Evolutionary conservation across 129 eudicot species (phyloP), one percentile per base, ranked within the genome.

Genomic region (carrot (Daucus carota)): DNA sequence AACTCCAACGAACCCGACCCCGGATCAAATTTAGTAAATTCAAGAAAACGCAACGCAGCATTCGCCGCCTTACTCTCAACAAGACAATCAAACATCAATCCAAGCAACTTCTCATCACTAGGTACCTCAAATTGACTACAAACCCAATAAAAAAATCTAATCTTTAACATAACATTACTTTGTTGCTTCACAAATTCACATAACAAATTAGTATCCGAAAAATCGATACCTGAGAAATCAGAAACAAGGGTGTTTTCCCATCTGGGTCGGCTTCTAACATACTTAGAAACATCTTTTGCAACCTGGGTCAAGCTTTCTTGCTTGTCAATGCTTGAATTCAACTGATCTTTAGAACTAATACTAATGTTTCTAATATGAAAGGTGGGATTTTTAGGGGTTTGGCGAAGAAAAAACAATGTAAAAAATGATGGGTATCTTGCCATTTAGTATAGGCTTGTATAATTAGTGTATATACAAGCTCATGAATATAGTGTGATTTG

Each of bases 201-300:
- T 72, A 87, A 72, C 14, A 90, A 83, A 0, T 20, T 34, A 0
- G 91, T 80, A 78, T 93, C 89, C 34, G 66, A 33, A 69, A 93
- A 90, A 81, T 86, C 78, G 32, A 87, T 80, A 14, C 33, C 33
- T 12, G 92, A 92, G 75, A 85, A 88, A 52, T 85, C 92, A 7
- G 87, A 82, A 26, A 79, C 20, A 20, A 93, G 77, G 7, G 92
- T 70, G 16, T 83, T 74, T 87, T 93, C 98, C 97, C 98, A 90
- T 80, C 88, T 83, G 75, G 96, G 90, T 80, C 80, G 80, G 46
- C 89, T 83, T 70, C 92, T 77, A 42, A 90, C 87, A 0, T 86
- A 72, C 46, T 54, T 69, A 1, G 84, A 90, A 44, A 93, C 78
- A 46, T 85, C 65, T 46, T 82, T 83, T 22, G 86, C 91, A 29